Conservation (phyloP, 306 rosid genomes). For the Acacia acuminata region DNA sequence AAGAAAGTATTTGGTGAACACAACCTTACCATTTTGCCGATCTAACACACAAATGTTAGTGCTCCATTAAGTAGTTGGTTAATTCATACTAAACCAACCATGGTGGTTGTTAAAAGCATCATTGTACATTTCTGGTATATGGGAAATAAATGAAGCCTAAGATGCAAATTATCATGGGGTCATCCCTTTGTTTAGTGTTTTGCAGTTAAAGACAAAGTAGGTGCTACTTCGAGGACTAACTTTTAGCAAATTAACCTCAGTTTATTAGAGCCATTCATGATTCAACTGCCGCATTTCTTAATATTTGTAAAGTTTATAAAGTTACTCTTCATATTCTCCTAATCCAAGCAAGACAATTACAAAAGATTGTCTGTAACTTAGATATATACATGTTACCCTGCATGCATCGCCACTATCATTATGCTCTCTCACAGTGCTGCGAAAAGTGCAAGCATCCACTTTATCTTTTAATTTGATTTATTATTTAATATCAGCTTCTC, state of each 20-base stretch:
- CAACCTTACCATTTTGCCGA: constrained; percentile 28
- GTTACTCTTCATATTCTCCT: background rate
- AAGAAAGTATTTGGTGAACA: constrained; percentile 16
- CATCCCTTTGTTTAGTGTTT: background rate
- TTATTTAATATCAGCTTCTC: background rate
- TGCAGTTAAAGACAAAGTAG: background rate
- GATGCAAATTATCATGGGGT: constrained; percentile 2
- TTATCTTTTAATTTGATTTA: background rate
- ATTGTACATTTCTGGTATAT: constrained; percentile 33
- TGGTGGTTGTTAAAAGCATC: constrained; percentile 43
- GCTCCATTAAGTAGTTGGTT: constrained; percentile 28
- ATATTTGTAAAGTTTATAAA: background rate
- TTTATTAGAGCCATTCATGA: background rate
- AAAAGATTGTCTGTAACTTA: background rate
- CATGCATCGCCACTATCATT: constrained; percentile 6
- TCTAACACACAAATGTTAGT: constrained; percentile 26
- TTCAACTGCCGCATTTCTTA: background rate
- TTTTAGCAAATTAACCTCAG: background rate
- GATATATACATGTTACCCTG: background rate
- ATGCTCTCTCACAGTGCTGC: background rate
- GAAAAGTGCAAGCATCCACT: background rate
- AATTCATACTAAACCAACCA: constrained; percentile 29
- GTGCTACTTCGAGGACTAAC: background rate
- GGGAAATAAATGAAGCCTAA: constrained; percentile 17
- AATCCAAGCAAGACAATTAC: constrained; percentile 4